Evolutionary conservation across 2,329 filamentous ascomycete genomes (phyloP), one percentile per base, ranked within the genome.

Genomic region (Claviceps sp.): DNA sequence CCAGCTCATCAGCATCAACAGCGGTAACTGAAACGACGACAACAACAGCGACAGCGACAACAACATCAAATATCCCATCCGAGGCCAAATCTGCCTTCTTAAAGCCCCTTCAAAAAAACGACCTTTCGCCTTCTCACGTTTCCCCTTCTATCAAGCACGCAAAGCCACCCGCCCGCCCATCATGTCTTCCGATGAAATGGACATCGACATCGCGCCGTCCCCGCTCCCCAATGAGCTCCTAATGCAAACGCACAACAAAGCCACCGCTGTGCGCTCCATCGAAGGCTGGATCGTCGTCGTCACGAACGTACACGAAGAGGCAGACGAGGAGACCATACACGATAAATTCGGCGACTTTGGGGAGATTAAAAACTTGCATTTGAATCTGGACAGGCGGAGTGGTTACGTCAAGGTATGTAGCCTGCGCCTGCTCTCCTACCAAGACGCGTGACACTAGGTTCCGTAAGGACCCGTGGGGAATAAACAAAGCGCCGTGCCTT

Each of bases 221-320:
- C 70, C 73, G 55, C 65, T 70, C 53, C 69, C 67, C 60, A 77
- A 78, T 61, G 72, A 78, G 56, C 71, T 73, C 60, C 81, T 85
- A 62, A 85, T 88, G 75, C 81, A 81, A 62, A 90, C 86, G 6
- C 78, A 80, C 61, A 74, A 77, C 40, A 84, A 85, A 64, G 86
- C 86, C 52, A 88, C 83, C 1, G 87, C 87, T 24, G 87, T 93
- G 54, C 86, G 87, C 61, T 89, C 85, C 52, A 90, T 93, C 63
- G 87, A 93, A 70, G 87, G 88, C 60, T 93, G 88, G 88, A 93
- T 93, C 67, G 75, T 93, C 62, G 82, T 88, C 56, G 86, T 87
- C 58, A 90, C 86, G 50, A 93, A 93, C 63, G 84, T 93, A 37
- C 87, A 93, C 71, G 87, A 93, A 65, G 87, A 93, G 67, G 86